Percentiles rank a stretch among this genome's conserved stretches.
phyloP scores from a whole-genome alignment of 1,284 basidiomycete species.

The Microbotryum intermedium region DNA sequence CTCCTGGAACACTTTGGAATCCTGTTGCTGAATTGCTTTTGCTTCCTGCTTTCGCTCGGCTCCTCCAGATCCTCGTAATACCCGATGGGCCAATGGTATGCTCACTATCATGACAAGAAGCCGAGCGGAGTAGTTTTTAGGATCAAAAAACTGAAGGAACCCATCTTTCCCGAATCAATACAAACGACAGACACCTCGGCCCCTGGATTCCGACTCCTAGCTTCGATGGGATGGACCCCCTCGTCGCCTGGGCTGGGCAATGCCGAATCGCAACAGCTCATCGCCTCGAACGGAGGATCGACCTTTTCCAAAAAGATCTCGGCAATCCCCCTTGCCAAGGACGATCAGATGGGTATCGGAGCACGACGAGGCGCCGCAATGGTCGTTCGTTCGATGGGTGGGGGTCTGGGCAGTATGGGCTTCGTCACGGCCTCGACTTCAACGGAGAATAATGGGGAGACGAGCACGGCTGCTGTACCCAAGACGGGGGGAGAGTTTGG shows the following conservation, averaged over 20 bases:
- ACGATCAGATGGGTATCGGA: slow-evolving; percentile 28
- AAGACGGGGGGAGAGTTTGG: slow-evolving; percentile 28
- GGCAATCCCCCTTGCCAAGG: slow-evolving; percentile 27
- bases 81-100: slow-evolving; percentile 30
- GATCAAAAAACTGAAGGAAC: neutral
- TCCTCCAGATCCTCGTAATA: slow-evolving; percentile 31
- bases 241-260: slow-evolving; percentile 20
- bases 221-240: slow-evolving; percentile 34
- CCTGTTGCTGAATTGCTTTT: neutral
- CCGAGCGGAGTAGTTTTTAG: too few species aligned
- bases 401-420: slow-evolving; percentile 7
- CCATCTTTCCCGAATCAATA: too few species aligned
- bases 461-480: slow-evolving; percentile 2
- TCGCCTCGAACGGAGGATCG: slow-evolving; percentile 18
- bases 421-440: slow-evolving; percentile 11
- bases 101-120: too few species aligned
- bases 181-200: slow-evolving; percentile 20
- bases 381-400: slow-evolving; percentile 20
- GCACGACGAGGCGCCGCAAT: slow-evolving; percentile 17
- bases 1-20: neutral
- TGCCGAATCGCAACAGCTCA: slow-evolving; percentile 17
- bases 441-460: neutral
- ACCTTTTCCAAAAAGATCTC: slow-evolving; percentile 24
- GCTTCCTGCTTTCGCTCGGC: neutral
- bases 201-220: slow-evolving; percentile 32